Evolutionary conservation across 73 alveolate species (phyloP), one percentile per base, ranked within the genome.

Genomic region (Paraurostyla sp.): DNA sequence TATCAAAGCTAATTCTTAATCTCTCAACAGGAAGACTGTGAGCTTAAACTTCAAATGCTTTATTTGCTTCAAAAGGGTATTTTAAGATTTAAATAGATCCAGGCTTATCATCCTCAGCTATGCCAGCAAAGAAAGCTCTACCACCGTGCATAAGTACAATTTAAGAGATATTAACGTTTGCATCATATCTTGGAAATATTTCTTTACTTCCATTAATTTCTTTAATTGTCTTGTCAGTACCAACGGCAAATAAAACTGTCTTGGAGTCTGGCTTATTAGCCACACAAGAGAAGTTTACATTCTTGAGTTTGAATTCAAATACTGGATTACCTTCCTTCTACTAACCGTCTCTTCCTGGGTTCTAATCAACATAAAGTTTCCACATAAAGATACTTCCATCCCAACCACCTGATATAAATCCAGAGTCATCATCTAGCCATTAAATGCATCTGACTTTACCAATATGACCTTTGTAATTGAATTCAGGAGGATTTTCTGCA

Each of bases 351-450:
- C 80, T 86, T 75, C 57, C 73, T 76, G 68, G 40, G 76, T 46
- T 20, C 50, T 25, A 36, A 69, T 92, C 96, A 46, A 87, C 80
- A 65, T 80, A 90, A 13, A 95, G 91, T 41, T 75, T 92, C 97
- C 98, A 95, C 84, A 88, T 92, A 27, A 81, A 89, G 42, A 97
- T 87, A 43, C 94, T 89, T 4, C 99, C 99, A 75, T 97, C 99
- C 90, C 93, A 90, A 22, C 99, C 99, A 11, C 98, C 94, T 40
- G 99, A 94, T 0, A 95, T 95, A 52, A 97, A 84, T 18, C 95
- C 93, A 46, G 98, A 85, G 93, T 97, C 99, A 80, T 97, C 99
- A 68, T 94, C 97, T 33, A 93, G 89, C 99, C 99, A 97, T 62
- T 95, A 75, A 38, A 97, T 91, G 73, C 98, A 94, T 78, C 96